Base-by-base conservation (phyloP, 2,329 filamentous ascomycete species). In the Fusarium duplospermum region DNA sequence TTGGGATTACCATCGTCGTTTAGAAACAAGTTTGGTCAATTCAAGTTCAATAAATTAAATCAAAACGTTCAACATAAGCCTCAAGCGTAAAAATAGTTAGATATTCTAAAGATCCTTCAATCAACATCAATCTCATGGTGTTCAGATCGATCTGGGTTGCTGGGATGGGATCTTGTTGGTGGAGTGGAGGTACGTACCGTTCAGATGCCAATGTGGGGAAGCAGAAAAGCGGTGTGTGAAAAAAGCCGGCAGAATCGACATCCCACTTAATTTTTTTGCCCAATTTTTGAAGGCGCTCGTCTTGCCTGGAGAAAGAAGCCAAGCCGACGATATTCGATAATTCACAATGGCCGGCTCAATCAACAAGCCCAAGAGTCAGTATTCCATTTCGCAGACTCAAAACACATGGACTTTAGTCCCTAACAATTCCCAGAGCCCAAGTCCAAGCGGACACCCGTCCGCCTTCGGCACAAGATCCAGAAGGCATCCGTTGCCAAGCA, bases 381-480 rank as follows among this genome's bases (percentile, higher is more conserved):
- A 10, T 20, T 27, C 10, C 27, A 4, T 8, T 20, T 1, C 6
- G 1, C 5, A 3, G 27, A 22, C 6, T 22, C 6, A 1, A 8
- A 3, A 16, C 1, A 24, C 18, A 20, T 47, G 14, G 10, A 22
- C 14, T 2, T 13, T 6, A 24, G 24, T 8, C 40, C 24, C 63
- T 73, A 45, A 66, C 59, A 27, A 60, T 13, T 2, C 67, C 4
- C 79, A 98, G 95, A 98, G 85, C 96, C 96, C 81, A 95, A 93
- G 86, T 98, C 96, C 65, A 99, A 99, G 90, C 93, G 96, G 84
- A 91, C 90, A 77, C 91, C 96, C 52, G 93, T 96, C 80, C 94
- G 96, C 70, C 89, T 99, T 80, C 92, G 96, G 76, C 92, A 98
- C 87, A 98, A 97, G 86, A 98, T 99, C 84, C 91, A 98, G 82